Base-by-base conservation (phyloP, 768 basidiomycete genomes). In the Rhodotorula babjevae region DNA sequence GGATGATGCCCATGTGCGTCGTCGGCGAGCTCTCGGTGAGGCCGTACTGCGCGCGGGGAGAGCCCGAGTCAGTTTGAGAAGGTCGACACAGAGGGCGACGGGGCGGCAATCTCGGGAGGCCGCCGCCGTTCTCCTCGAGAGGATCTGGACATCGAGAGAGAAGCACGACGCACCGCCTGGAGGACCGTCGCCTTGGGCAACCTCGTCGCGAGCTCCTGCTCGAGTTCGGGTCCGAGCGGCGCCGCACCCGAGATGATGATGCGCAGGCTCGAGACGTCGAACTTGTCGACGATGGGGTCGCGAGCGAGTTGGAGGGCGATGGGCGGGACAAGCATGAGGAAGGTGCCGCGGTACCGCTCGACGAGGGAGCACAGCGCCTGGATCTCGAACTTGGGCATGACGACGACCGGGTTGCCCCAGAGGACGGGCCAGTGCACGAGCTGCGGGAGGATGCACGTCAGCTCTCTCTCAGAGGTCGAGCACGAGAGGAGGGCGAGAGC, bases 371-470 rank as follows among this genome's bases (percentile, higher is more conserved):
- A 89, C 76, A 90, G 90, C 61, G 82, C 79, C 2, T 83, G 82
- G 4, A 90, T 88, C 72, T 93, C 89, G 79, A 93, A 94, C 29
- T 85, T 85, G 2, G 86, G 80, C 80, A 89, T 85, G 63, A 92
- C 82, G 40, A 87, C 83, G 7, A 86, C 81, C 0, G 88, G 84
- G 0, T 82, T 78, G 4, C 87, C 87, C 14, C 78, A 73, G 12
- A 81, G 76, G 68, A 89, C 81, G 0, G 88, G 87, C 73, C 86
- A 86, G 65, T 86, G 83, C 1, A 91, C 68, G n/a, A 90, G 82
- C 68, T 87, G 88, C 64, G 44, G 71, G 76, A 25, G 55, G 75
- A 0, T 0, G 6, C 21, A 7, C 44, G 44, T 46, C 44, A 18
- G 57, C 19, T 12, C n/a, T 2, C 21, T n/a, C n/a, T n/a, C n/a